phyloP scores from a whole-genome alignment of 352 stramenopile species.

The Stramenopiles sp. region DNA sequence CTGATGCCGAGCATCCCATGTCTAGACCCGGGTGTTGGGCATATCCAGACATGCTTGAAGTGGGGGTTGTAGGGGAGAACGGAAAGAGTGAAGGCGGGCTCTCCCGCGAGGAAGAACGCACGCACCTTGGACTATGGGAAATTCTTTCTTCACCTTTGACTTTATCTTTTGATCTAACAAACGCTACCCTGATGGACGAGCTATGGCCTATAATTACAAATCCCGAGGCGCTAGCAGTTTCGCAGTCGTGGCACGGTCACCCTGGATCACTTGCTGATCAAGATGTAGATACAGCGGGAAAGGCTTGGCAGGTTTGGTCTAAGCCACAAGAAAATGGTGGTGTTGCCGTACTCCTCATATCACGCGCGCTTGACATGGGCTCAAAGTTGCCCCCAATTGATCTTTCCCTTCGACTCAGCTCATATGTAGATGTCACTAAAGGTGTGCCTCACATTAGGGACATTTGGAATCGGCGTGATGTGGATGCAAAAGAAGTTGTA shows the following conservation, averaged over 20 bases:
- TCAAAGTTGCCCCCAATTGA: too few species aligned
- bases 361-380: too few species aligned
- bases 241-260: slow-evolving; percentile 26
- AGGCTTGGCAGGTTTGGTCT: too few species aligned
- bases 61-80: slow-evolving; percentile 11
- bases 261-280: too few species aligned
- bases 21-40: slow-evolving; percentile 31
- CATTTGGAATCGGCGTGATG: too few species aligned
- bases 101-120: slow-evolving; percentile 16
- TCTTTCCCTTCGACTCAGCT: too few species aligned
- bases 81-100: background rate
- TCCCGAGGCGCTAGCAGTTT: slow-evolving; percentile 18
- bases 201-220: slow-evolving; percentile 26
- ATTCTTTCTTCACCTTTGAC: slow-evolving; percentile 27
- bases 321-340: too few species aligned
- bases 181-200: slow-evolving; percentile 4
- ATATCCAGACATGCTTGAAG: slow-evolving; percentile 30
- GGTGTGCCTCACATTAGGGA: too few species aligned
- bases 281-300: too few species aligned
- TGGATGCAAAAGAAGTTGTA: too few species aligned
- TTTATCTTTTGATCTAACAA: slow-evolving; percentile 17
- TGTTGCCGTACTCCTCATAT: too few species aligned
- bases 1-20: slow-evolving; percentile 14
- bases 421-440: too few species aligned
- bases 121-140: slow-evolving; percentile 25